Base-by-base conservation (phyloP, 768 basidiomycete species). In the Arthromyces matolae region DNA sequence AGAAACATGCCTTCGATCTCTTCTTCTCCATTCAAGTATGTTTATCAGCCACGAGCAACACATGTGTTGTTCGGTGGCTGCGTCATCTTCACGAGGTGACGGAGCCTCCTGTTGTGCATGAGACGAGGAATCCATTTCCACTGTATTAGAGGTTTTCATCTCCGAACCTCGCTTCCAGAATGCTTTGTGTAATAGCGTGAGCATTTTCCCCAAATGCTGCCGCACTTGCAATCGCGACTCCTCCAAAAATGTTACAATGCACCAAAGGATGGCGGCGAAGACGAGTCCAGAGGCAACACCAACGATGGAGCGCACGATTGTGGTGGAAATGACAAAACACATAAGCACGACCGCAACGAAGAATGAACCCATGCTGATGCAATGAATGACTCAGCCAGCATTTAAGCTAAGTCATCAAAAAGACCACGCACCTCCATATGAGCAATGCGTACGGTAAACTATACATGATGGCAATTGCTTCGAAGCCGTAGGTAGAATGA, bases 331-430 rank as follows among this genome's bases (percentile, higher is more conserved):
- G 14, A 56, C 47, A 44, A 64, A 60, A 47, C 64, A 64, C 54
- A 64, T 58, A 27, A 56, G 52, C 5, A 57, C 40, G 35, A 64
- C 63, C 0, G 61, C 64, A 0, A 54, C 42, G 7, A 63, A 31
- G 49, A 64, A 64, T 1, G 54, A 54, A 3, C 56, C 49, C 53
- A 64, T 58, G 9, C 62, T 65, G 14, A 22, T 8, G 13, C 4
- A 22, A 7, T 14, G 13, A 10, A 10, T 10, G 13, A 20, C 22
- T n/a, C n/a, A 47, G 20, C n/a, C 20, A 8, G 25, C 4, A 20
- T 8, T 10, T 8, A 47, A 20, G 18, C 10, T 4, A 32, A 14
- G 12, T 28, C 35, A 5, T 5, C n/a, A 32, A 40, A 8, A n/a
- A 35, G 14, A 16, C 18, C 19, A 49, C 60, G 45, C 38, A 60